These are phyloP conservation scores for Helianthus annuus DNA, from an alignment of 129 eudicot genomes.

Conservation along the genomic window HanXRQr2.0-SUNRISE NC_035440.2:126566187-126566686, in stretches of 20 bases:
- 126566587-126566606: not conserved
- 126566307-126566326: slow-evolving; percentile 80
- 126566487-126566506: slow-evolving; percentile 20
- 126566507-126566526: not conserved
- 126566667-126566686: not conserved
- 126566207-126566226: slow-evolving; percentile 94
- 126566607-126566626: not conserved
- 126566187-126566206: slow-evolving; percentile 94
- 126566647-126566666: not conserved
- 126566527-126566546: slow-evolving; percentile 21
- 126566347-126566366: slow-evolving; percentile 16
- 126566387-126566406: not conserved
- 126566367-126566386: slow-evolving; percentile 23
- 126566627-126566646: not conserved
- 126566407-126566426: not conserved
- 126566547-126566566: slow-evolving; percentile 12
- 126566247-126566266: not conserved
- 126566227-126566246: slow-evolving; percentile 12
- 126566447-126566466: slow-evolving; percentile 2
- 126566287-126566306: not conserved
- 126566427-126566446: slow-evolving; percentile 13
- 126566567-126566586: not conserved
- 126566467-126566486: slow-evolving; percentile 14
- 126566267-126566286: not conserved
- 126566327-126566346: slow-evolving; percentile 60